Percentiles rank a stretch among this genome's conserved stretches.
Evolutionary conservation across 164 flowering plant species (phyloP).

Genomic region (Magnolia officinalis): DNA sequence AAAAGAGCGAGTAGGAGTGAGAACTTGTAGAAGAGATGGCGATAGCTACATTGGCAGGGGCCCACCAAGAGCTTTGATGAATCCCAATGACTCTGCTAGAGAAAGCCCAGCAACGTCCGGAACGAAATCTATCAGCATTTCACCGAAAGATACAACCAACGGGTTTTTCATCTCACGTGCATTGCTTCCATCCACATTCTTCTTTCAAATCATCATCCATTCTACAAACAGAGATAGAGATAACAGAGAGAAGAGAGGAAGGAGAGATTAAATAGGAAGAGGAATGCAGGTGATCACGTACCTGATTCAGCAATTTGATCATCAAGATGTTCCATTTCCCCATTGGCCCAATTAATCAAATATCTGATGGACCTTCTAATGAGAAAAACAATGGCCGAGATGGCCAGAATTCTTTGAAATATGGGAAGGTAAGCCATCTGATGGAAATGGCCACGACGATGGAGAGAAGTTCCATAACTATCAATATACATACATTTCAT

Average conservation of each 20-base stretch:
- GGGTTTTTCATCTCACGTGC: conserved; percentile 5
- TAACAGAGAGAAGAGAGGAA: neutral
- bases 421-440: neutral
- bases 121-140: conserved; percentile 56
- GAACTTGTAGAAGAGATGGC: conserved; percentile 44
- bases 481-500: neutral
- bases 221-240: neutral
- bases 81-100: conserved; percentile 56
- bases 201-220: too few species aligned
- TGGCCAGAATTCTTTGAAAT: neutral
- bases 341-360: neutral
- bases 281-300: neutral
- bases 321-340: neutral
- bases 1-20: conserved; percentile 30
- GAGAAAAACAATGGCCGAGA: neutral
- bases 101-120: conserved; percentile 62
- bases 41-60: conserved; percentile 83
- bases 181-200: too few species aligned
- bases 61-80: conserved; percentile 81
- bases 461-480: neutral
- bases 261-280: too few species aligned
- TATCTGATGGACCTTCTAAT: neutral
- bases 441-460: neutral
- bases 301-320: neutral
- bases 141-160: conserved; percentile 26